Base-by-base conservation (phyloP, 73 alveolate genomes). In the Tetrahymena elliotti region DNA sequence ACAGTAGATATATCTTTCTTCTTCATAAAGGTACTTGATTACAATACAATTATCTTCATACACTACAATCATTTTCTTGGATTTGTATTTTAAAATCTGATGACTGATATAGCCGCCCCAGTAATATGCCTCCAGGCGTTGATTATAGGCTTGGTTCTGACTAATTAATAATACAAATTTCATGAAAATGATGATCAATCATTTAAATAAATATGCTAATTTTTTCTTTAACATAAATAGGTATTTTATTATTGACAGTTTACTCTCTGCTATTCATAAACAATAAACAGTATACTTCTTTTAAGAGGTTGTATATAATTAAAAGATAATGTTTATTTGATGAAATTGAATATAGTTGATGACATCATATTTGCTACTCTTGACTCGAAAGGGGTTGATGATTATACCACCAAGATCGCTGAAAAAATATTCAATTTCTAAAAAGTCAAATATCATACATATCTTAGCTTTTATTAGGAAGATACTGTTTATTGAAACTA, bases 351-450 rank as follows among this genome's bases (percentile, higher is more conserved):
- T 68, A 68, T 16, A 68, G 88, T 68, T 68, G 88, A 68, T 68
- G 88, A 68, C 88, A 68, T 27, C 36, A 68, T 68, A 68, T 68
- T 68, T 68, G 88, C 88, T 68, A 68, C 88, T 68, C 88, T 68
- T 68, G 88, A 68, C 88, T 68, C 88, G 88, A 68, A 68, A 68
- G 88, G 88, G 88, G 88, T 68, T 68, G 88, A 68, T 68, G 88
- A 68, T 68, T 68, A 47, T 68, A 68, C 88, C 88, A 68, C 88
- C 88, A 68, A 68, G 88, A 68, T 68, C 88, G 16, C 88, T 68
- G 88, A 68, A 68, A 27, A 68, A 68, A 68, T 68, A 68, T 68
- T 68, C 34, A 68, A 68, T 68, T 36, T 68, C 88, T 27, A 68
- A 68, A 22, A n/a, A 68, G 6, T n/a, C 88, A 68, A 68, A 31